Base-by-base conservation (phyloP, 805 yeast genomes). In the Barnettozyma californica region DNA sequence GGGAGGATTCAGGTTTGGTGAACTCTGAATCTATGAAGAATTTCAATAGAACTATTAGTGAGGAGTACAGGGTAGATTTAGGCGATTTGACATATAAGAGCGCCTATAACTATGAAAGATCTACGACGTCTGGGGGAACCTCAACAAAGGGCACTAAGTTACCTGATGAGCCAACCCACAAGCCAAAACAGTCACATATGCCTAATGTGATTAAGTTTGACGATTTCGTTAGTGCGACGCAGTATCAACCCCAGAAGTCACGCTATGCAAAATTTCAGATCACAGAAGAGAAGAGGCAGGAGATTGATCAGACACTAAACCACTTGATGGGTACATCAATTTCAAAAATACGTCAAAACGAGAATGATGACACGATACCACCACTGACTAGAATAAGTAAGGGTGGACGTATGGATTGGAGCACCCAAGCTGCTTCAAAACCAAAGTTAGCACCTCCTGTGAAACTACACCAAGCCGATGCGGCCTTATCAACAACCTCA, bases 31-130 rank as follows among this genome's bases (percentile, higher is more conserved):
- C 58, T 1, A 42, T 46, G 9, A 40, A 41, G 13, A 42, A 53
- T 36, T 53, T 54, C 46, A 56, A 56, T 21, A 35, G 49, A 45
- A 58, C 64, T 34, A 75, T 78, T 18, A 72, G 83, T 4, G 56
- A 57, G 23, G 70, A 70, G 9, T 76, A 74, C 43, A 78, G 82
- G 62, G 47, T 59, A 9, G 48, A 55, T 27, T 63, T 73, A 47
- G 68, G 66, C 52, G 67, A 70, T 6, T 70, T 84, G 56, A 75
- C 82, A 68, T 74, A 72, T 48, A 91, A 85, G 64, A 64, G 71
- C 44, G 76, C 83, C 4, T 86, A 92, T 67, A 82, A 80, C 54
- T 59, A 64, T 8, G 68, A 70, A 9, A 65, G 69, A 29, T 90
- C 71, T 3, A 40, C 45, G 21, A 52, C 40, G 37, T 33, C 43